Conservation (phyloP, 495 filamentous ascomycete species). For the Bombardia bombarda region DNA sequence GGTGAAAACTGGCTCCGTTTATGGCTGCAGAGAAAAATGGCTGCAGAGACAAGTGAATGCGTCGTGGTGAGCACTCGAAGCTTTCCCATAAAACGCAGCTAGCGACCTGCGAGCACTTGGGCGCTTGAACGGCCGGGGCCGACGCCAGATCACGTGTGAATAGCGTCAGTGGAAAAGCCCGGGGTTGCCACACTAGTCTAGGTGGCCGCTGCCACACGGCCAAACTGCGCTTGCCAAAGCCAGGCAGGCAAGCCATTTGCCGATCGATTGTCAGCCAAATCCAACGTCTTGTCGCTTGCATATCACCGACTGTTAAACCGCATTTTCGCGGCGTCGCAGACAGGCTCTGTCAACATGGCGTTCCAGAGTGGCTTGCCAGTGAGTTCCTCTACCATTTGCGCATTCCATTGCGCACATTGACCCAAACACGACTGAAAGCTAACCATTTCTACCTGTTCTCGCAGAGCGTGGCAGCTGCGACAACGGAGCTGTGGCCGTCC, state of each 20-base stretch:
- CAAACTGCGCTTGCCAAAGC: too few species aligned
- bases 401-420: not conserved
- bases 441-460: slow-evolving; percentile 4
- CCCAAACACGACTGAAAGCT: not conserved
- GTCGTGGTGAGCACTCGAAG: too few species aligned
- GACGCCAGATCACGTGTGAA: slow-evolving; percentile 10
- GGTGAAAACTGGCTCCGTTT: too few species aligned
- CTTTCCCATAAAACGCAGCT: too few species aligned
- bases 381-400: slow-evolving; percentile 8
- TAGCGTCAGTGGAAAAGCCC: slow-evolving; percentile 5
- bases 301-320: too few species aligned
- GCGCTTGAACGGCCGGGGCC: not conserved
- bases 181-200: slow-evolving; percentile 8
- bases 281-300: too few species aligned
- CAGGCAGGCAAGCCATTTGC: slow-evolving; percentile 5
- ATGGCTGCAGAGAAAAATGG: too few species aligned
- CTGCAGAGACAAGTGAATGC: not conserved
- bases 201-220: too few species aligned
- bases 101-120: not conserved
- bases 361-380: slow-evolving; percentile 39
- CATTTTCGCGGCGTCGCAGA: slow-evolving; percentile 3
- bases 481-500: slow-evolving; percentile 48
- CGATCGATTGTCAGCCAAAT: too few species aligned
- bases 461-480: slow-evolving; percentile 41
- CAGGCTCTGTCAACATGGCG: slow-evolving; percentile 25